These are phyloP conservation scores for Irpex rosettiformis DNA, from an alignment of 1,284 basidiomycete species.

Conservation along the genomic window DNA sequence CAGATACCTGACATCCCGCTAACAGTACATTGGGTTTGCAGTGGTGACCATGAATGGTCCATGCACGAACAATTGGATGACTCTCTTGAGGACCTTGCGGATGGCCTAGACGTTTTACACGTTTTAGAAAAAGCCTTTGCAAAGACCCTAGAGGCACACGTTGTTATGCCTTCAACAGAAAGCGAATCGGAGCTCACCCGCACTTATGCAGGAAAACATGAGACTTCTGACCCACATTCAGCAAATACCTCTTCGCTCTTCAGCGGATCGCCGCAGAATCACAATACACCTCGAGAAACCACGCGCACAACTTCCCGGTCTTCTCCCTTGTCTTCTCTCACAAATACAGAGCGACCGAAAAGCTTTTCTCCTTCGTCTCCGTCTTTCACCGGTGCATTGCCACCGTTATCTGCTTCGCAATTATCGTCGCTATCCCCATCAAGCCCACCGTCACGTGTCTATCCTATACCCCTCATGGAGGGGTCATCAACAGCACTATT, in stretches of 20 bases:
- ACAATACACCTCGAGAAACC: background rate
- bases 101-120: constrained; percentile 64
- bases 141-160: constrained; percentile 57
- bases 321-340: background rate
- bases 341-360: background rate
- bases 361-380: constrained; percentile 3
- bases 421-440: background rate
- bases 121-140: constrained; percentile 68
- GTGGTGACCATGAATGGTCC: background rate
- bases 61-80: constrained; percentile 41
- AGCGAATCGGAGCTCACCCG: background rate
- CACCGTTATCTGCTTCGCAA: background rate
- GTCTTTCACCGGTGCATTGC: constrained; percentile 6
- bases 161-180: constrained; percentile 23
- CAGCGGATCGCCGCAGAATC: background rate
- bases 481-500: constrained; percentile 72
- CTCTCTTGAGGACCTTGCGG: constrained; percentile 56
- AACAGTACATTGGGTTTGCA: background rate
- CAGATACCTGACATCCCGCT: background rate
- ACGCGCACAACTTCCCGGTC: background rate
- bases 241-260: constrained; percentile 5
- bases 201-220: background rate
- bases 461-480: constrained; percentile 41
- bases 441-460: constrained; percentile 5
- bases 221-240: background rate